A percentile compares a stretch with the other conserved stretches of the same genome.
Evolutionary conservation across 2,329 filamentous ascomycete genomes (phyloP).

Genomic region (Penicillium sp.): DNA sequence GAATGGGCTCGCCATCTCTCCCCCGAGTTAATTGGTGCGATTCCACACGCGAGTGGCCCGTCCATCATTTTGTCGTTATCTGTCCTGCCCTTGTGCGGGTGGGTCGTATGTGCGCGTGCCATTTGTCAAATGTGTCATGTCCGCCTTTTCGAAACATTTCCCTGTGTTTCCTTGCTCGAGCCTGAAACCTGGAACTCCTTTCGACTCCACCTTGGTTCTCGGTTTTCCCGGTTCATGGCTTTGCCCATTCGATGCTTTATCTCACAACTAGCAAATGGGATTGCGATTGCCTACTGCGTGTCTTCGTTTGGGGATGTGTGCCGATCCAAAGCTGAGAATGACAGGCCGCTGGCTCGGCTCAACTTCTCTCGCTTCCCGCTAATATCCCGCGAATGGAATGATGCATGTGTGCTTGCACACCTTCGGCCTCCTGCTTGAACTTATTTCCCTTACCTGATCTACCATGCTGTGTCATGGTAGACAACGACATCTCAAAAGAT

Average conservation of each 20-base stretch:
- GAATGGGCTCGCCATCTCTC: conserved; percentile 40
- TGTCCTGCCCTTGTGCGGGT: not conserved
- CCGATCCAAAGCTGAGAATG: conserved; percentile 3
- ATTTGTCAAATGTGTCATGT: no score
- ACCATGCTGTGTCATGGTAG: not conserved
- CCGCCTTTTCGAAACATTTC: not conserved
- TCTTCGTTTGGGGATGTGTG: conserved; percentile 1
- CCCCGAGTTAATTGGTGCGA: conserved; percentile 29
- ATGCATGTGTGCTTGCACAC: not conserved
- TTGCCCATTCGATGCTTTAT: not conserved
- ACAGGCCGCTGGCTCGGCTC: conserved; percentile 18
- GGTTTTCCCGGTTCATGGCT: not conserved
- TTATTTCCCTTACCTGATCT: not conserved
- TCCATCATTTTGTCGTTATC: conserved; percentile 3
- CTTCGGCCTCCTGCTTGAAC: not conserved
- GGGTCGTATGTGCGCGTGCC: not conserved
- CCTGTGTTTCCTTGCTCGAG: not conserved
- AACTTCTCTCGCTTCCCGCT: not conserved
- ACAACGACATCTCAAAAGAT: not conserved
- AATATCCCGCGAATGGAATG: not conserved
- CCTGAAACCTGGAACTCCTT: not conserved
- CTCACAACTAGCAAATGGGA: not conserved
- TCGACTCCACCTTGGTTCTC: not conserved
- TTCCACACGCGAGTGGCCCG: conserved; percentile 9
- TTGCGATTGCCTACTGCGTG: not conserved